Evolutionary conservation across 495 filamentous ascomycete genomes (phyloP).

Genomic region (Halenospora varia): DNA sequence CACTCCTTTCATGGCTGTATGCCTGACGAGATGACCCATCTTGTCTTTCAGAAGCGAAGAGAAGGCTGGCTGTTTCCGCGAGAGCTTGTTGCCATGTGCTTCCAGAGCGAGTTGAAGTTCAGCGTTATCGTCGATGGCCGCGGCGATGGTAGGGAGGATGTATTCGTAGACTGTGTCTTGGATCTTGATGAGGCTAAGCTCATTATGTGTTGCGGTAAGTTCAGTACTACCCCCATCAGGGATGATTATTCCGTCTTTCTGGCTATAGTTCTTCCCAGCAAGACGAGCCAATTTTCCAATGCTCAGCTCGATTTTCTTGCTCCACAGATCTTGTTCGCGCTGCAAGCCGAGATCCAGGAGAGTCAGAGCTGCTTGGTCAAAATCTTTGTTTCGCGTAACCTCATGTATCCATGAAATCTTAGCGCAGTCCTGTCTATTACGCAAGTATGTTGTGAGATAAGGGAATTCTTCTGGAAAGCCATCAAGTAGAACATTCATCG

Average conservation of each 20-base stretch:
- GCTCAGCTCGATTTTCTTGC: slow-evolving; percentile 85
- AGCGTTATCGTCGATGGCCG: slow-evolving; percentile 72
- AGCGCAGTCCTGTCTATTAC: slow-evolving; percentile 59
- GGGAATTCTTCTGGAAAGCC: slow-evolving; percentile 57
- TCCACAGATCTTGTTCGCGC: slow-evolving; percentile 75
- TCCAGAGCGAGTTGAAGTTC: slow-evolving; percentile 71
- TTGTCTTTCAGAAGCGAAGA: slow-evolving; percentile 58
- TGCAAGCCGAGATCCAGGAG: slow-evolving; percentile 60
- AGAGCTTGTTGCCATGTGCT: slow-evolving; percentile 51
- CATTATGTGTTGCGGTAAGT: slow-evolving; percentile 49
- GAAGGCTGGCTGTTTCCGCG: slow-evolving; percentile 59
- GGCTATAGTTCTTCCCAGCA: slow-evolving; percentile 34
- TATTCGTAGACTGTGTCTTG: slow-evolving; percentile 59
- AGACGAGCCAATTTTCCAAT: slow-evolving; percentile 77
- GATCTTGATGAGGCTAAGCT: slow-evolving; percentile 60
- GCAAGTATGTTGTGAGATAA: slow-evolving; percentile 71
- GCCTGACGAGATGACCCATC: slow-evolving; percentile 60
- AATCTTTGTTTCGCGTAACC: slow-evolving; percentile 67
- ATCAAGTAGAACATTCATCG: slow-evolving; percentile 63
- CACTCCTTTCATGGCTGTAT: slow-evolving; percentile 61
- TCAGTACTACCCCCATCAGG: slow-evolving; percentile 32
- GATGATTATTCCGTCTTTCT: slow-evolving; percentile 26
- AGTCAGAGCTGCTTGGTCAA: slow-evolving; percentile 60
- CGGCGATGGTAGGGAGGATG: slow-evolving; percentile 51
- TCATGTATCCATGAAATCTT: slow-evolving; percentile 96